phyloP scores from a whole-genome alignment of 148 eudicot genomes.

The Pouteria glomerata region DNA sequence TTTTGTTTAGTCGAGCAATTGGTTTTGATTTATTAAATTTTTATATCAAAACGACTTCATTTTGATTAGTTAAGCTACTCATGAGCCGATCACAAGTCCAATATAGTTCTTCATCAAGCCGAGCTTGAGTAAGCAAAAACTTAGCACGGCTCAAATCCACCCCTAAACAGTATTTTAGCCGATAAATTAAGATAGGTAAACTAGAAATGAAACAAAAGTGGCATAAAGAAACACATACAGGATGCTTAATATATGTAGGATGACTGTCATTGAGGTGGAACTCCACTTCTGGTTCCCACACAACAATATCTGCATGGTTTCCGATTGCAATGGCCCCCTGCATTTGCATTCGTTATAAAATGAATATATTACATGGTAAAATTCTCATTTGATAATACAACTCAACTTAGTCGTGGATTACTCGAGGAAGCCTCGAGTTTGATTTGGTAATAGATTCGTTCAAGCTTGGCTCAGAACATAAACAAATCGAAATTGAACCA shows the following conservation, averaged over 20 bases:
- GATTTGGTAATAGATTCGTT: too few relatives aligned
- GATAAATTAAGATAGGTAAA: background rate
- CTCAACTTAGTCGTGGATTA: too few relatives aligned
- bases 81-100: too few relatives aligned
- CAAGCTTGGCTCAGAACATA: too few relatives aligned
- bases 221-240: slow-evolving; percentile 41
- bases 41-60: too few relatives aligned
- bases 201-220: background rate
- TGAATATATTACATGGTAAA: background rate
- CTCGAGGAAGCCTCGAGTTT: too few relatives aligned
- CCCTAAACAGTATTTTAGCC: too few relatives aligned
- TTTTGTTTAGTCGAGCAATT: too few relatives aligned
- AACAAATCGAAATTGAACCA: too few relatives aligned
- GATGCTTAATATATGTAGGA: slow-evolving; percentile 64
- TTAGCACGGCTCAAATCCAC: too few relatives aligned
- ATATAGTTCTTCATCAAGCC: background rate
- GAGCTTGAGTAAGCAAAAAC: background rate
- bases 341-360: background rate
- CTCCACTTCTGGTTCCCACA: slow-evolving; percentile 86
- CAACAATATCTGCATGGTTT: slow-evolving; percentile 86
- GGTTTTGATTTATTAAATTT: too few relatives aligned
- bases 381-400: background rate
- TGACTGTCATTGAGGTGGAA: slow-evolving; percentile 56
- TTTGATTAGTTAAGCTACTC: too few relatives aligned
- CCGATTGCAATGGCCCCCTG: slow-evolving; percentile 87